Base-by-base conservation (phyloP, 2,329 filamentous ascomycete genomes). In the Zymoseptoria tritici region DNA sequence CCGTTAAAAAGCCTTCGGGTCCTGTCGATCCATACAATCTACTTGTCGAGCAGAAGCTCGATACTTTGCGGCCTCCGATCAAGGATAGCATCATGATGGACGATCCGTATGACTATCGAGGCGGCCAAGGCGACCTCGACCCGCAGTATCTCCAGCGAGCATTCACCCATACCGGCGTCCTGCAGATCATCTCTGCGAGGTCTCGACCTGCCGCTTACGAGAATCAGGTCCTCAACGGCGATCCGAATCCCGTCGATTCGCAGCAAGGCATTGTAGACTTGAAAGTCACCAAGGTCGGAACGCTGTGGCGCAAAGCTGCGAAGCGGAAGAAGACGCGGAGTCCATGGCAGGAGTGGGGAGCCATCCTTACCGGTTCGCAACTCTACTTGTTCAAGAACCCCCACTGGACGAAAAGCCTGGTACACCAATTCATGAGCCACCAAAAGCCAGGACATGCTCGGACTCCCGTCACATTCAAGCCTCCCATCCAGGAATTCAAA, bases 271-370 rank as follows among this genome's bases (percentile, higher is more conserved):
- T 99, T 60, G 93, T 99, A 9, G 93, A 97, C 74, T 96, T 99
- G 71, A 96, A 96, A 68, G 89, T 97, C 52, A 96, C 93, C 52
- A 99, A 97, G 74, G 92, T 99, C 55, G 94, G 94, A 3, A 78
- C 96, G 1, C 74, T 99, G 31, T 99, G 94, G 94, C 86, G 94
- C 52, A 99, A 99, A 72, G 91, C 96, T 64, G 78, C 83, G 1
- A 97, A 96, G 77, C 97, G 96, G 77, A 96, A 93, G 76, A 96
- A 95, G 75, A 88, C 91, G 0, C 84, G 93, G 51, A 97, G 93
- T 9, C 93, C 94, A 1, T 99, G 94, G 94, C 93, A 97, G 72
- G 94, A 99, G 80, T 99, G 94, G 94, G 94, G 94, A 56, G 94
- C 91, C 22, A 89, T 99, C 60, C 81, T 99, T 29, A 99, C 94